Base-by-base conservation (phyloP, 495 filamentous ascomycete species). In the Penicillium maclennaniae region DNA sequence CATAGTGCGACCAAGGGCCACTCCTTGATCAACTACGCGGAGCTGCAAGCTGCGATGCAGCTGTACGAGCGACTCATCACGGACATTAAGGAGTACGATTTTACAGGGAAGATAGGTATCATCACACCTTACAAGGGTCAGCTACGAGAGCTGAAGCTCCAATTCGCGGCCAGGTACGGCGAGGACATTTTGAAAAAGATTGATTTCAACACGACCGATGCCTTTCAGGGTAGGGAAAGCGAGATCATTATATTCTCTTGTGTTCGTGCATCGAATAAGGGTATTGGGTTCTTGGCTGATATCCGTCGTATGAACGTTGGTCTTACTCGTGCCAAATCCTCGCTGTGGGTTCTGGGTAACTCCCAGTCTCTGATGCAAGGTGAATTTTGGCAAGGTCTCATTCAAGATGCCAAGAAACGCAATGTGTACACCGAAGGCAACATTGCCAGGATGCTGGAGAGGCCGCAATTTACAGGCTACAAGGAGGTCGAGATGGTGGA, bases 281-380 rank as follows among this genome's bases (percentile, higher is more conserved):
- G 95, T 60, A 96, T 98, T 63, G 93, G 93, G 78, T 98, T 98
- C 82, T 85, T 98, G 79, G 85, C 87, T 41, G 93, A 98, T 72
- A 95, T 98, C 63, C 85, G 93, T 46, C 93, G 93, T 82, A 98
- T 98, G 93, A 98, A 98, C 72, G 93, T 98, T 63, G 93, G 93
- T 73, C 75, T 98, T 40, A 98, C 93, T 7, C 84, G 93, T 77
- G 95, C 93, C 10, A 96, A 95, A 63, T 95, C 88, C 14, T 96
- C 91, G 3, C 78, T 98, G 23, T 98, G 91, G 85, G 91, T 98
- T 53, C 79, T 98, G 15, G 93, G 93, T 52, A 93, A 97, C 63
- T 92, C 95, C 1, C 77, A 85, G 36, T 87, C 90, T 25, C 76
- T 98, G 23, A 73, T 85, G 7, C 87, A 95, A 58, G 95, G 93